Evolutionary conservation across 1,284 basidiomycete species (phyloP), one percentile per base, ranked within the genome.

Genomic region (Rhizopogon parksii): DNA sequence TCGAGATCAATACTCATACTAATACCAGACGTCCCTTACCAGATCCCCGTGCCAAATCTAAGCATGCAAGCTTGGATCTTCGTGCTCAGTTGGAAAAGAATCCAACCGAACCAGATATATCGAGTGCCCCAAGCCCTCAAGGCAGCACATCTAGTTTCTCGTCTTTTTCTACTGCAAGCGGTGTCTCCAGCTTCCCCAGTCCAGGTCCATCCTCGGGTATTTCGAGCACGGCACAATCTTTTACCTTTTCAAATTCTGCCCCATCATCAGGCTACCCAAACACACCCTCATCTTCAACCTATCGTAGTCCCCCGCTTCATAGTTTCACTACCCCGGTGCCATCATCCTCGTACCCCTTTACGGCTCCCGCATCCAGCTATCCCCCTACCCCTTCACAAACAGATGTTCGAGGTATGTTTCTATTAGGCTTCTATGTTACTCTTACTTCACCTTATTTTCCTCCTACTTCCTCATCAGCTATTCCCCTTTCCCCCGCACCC

Each of bases 31-130:
- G 63, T 0, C 63, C 63, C 0, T 57, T 65, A 12, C 63, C 63
- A 1, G 67, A 60, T 0, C 63, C 66, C 19, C 21, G 49, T 21
- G 38, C 53, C 11, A 2, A 50, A 3, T 30, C 51, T 1, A 66
- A 61, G 24, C 65, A 66, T 12, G 4, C 52, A 27, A 56, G 57
- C 38, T 42, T 60, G 48, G 66, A 68, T 53, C 56, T 63, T 36
- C 39, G 60, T 27, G 11, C 17, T 14, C 47, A 53, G 2, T 19
- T 38, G 4, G 27, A 15, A 35, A 42, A 40, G 9, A 53, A 36
- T 54, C 55, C 21, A 47, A 51, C 1, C 56, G 62, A 49, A 38
- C 60, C 27, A 56, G 50, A n/a, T 43, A 17, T 43, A 32, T 14
- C 30, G 11, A 24, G 36, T 24, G 36, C 50, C 2, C 19, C 40